phyloP scores from a whole-genome alignment of 169 alveolate genomes.

The Cytauxzoon felis region DNA sequence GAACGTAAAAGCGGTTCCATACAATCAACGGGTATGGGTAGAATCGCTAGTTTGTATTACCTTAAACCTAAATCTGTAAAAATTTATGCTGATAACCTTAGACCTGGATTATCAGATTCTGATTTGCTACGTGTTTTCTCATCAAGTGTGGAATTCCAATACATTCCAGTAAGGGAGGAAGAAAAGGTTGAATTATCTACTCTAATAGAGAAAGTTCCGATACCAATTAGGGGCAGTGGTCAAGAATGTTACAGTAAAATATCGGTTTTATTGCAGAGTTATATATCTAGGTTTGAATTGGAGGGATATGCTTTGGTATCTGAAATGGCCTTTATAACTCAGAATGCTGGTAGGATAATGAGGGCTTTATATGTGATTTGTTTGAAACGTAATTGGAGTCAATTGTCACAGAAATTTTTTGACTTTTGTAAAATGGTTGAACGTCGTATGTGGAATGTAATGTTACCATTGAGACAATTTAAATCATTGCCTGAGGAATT shows the following conservation, averaged over 20 bases:
- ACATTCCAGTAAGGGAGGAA: conserved; percentile 95
- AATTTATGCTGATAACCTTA: conserved; percentile 88
- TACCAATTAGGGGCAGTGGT: conserved; percentile 84
- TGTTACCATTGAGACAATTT: conserved; percentile 98
- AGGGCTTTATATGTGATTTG: conserved; percentile 96
- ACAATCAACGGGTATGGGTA: conserved; percentile 94
- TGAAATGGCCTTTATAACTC: conserved; percentile 97
- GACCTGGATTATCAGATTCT: conserved; percentile 85
- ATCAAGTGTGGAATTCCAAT: conserved; percentile 92
- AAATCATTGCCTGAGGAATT: conserved; percentile 90
- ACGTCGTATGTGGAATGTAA: conserved; percentile 95
- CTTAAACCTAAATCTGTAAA: conserved; percentile 91
- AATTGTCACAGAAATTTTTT: conserved; percentile 85
- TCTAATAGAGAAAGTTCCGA: conserved; percentile 90
- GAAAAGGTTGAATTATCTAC: conserved; percentile 93
- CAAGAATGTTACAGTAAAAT: conserved; percentile 88
- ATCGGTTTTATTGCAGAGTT: conserved; percentile 93
- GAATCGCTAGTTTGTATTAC: conserved; percentile 97
- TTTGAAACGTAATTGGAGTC: conserved; percentile 91
- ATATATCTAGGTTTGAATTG: conserved; percentile 91
- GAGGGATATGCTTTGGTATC: conserved; percentile 96
- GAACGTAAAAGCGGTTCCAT: conserved; percentile 89
- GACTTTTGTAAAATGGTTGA: conserved; percentile 96
- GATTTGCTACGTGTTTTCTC: conserved; percentile 93
- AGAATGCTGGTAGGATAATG: conserved; percentile 97